These are phyloP conservation scores for Boletus fagicola DNA, from an alignment of 768 basidiomycete genomes.

Conservation along the genomic window DNA sequence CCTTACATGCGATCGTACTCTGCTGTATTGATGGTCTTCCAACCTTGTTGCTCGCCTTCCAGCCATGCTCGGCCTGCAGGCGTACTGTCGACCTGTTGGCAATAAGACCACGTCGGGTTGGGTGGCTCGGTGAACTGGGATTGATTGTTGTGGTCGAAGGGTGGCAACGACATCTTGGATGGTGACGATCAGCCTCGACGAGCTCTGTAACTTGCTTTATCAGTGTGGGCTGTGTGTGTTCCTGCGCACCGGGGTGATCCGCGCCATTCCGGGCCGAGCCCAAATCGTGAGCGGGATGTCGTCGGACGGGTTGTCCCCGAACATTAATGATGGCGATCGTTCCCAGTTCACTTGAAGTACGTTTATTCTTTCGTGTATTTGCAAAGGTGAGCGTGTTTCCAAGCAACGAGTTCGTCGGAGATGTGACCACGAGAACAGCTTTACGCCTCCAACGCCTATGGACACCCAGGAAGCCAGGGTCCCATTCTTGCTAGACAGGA, in stretches of 20 bases:
- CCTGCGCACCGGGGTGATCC: background rate
- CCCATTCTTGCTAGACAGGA: no score
- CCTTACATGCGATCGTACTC: slow-evolving; percentile 30
- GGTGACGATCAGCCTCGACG: background rate
- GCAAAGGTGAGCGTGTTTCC: background rate
- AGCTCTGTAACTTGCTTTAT: background rate
- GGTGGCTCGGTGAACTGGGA: slow-evolving; percentile 31
- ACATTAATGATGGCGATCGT: background rate
- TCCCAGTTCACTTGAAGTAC: background rate
- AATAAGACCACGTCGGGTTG: slow-evolving; percentile 33
- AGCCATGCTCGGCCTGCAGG: slow-evolving; percentile 34
- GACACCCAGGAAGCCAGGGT: background rate
- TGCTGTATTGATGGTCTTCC: slow-evolving; percentile 34
- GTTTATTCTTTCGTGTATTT: background rate
- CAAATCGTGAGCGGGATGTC: background rate
- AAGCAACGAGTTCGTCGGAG: background rate
- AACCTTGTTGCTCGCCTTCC: slow-evolving; percentile 36
- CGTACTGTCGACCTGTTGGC: slow-evolving; percentile 30
- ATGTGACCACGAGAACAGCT: background rate
- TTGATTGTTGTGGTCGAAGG: slow-evolving; percentile 20
- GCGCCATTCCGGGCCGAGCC: background rate
- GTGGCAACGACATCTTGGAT: slow-evolving; percentile 29
- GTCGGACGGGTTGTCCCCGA: background rate
- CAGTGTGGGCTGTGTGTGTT: background rate
- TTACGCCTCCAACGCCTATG: background rate